Conservation (phyloP, 164 flowering plant genomes). For the Tinospora cordifolia region DNA sequence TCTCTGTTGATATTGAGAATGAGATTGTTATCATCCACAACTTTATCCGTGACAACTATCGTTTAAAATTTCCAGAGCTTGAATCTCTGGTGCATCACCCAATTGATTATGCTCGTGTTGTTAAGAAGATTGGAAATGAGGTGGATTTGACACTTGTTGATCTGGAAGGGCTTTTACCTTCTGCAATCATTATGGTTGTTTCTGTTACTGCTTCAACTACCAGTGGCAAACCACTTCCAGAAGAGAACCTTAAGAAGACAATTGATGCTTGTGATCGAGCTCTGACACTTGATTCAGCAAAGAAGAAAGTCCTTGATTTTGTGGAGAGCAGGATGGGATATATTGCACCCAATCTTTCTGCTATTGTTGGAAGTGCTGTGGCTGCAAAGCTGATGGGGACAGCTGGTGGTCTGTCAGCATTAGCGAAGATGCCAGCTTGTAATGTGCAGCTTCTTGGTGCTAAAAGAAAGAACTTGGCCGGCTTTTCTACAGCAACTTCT, state of each 20-base stretch:
- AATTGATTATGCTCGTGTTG: conserved; percentile 94
- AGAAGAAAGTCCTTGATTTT: conserved; percentile 87
- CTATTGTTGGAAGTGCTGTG: conserved; percentile 94
- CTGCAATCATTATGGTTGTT: conserved; percentile 91
- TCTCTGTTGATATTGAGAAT: conserved; percentile 91
- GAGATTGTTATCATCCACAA: conserved; percentile 85
- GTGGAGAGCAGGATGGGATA: conserved; percentile 94
- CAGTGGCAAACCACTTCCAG: conserved; percentile 86
- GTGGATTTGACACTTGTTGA: conserved; percentile 84
- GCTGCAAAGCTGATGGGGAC: conserved; percentile 99
- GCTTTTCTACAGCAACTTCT: conserved; percentile 86
- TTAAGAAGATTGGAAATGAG: conserved; percentile 91
- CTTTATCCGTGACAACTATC: conserved; percentile 86
- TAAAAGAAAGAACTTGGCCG: conserved; percentile 81
- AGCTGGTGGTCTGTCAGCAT: conserved; percentile 80
- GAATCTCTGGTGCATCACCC: conserved; percentile 96
- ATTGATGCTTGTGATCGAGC: conserved; percentile 94
- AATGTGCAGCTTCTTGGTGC: conserved; percentile 96
- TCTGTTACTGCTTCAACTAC: conserved; percentile 94
- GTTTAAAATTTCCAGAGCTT: conserved; percentile 88
- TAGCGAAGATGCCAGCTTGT: conserved; percentile 98
- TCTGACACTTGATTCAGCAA: conserved; percentile 71
- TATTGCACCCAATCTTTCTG: conserved; percentile 93
- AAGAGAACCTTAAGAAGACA: conserved; percentile 70
- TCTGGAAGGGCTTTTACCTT: conserved; percentile 88